A percentile compares a stretch with the other conserved stretches of the same genome.
Evolutionary conservation across 257 asterid genomes (phyloP).

Genomic region (Craterostigma plantagineum): DNA sequence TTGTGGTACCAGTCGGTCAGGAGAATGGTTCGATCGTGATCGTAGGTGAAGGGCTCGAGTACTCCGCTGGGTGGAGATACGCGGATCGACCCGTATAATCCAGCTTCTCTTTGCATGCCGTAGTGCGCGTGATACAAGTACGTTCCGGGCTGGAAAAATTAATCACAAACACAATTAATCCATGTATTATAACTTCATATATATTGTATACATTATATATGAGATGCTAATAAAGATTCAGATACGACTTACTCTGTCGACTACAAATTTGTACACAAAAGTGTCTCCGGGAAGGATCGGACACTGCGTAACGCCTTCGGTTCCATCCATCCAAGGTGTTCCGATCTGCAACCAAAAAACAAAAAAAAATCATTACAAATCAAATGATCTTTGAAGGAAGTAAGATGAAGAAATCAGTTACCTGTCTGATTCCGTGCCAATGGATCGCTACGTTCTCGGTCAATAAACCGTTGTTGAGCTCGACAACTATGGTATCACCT

Average conservation of each 20-base stretch:
- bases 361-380: too few relatives aligned
- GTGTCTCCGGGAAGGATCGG: constrained; percentile 80
- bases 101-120: constrained; percentile 83
- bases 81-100: constrained; percentile 50
- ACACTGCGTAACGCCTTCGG: constrained; percentile 90
- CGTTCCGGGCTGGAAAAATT: constrained; percentile 55
- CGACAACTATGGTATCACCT: constrained; percentile 75
- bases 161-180: neutral
- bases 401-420: constrained; percentile 1
- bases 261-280: constrained; percentile 54
- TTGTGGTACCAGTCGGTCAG: constrained; percentile 79
- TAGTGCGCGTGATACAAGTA: constrained; percentile 84
- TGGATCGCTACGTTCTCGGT: constrained; percentile 80
- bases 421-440: constrained; percentile 99
- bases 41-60: constrained; percentile 51
- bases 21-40: constrained; percentile 47
- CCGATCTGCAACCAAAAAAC: constrained; percentile 29
- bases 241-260: constrained; percentile 43
- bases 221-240: neutral
- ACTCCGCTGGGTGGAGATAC: constrained; percentile 47
- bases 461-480: constrained; percentile 45
- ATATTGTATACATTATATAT: too few relatives aligned
- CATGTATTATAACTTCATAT: too few relatives aligned
- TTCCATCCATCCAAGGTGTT: constrained; percentile 93
- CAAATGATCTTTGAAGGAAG: too few relatives aligned